These are phyloP conservation scores for Lycium ferocissimum DNA, from an alignment of 257 asterid genomes.

Conservation along the genomic window DNA sequence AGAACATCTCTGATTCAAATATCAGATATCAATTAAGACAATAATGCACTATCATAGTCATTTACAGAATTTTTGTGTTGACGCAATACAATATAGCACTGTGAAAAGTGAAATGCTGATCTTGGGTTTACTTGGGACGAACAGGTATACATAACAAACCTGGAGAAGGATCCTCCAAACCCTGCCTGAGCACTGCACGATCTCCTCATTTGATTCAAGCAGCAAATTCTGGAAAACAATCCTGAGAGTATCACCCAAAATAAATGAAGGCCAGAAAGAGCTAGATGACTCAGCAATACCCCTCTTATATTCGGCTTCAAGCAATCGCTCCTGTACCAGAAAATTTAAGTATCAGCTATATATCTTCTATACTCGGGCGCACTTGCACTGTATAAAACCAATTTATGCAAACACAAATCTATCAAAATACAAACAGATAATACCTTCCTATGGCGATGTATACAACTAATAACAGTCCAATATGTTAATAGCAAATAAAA, in stretches of 20 bases:
- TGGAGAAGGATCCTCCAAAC: conserved; percentile 90
- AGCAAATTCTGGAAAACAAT: conserved; percentile 97
- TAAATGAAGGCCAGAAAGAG: conserved; percentile 96
- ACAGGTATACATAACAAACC: conserved; percentile 44
- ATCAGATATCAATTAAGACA: neutral
- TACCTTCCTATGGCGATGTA: neutral
- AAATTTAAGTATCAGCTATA: neutral
- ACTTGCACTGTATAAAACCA: conserved; percentile 6
- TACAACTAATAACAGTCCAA: neutral
- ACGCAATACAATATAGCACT: conserved; percentile 13
- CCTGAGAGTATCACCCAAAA: conserved; percentile 94
- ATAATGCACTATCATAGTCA: neutral
- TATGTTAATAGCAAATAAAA: conserved; percentile 2
- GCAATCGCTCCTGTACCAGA: conserved; percentile 90
- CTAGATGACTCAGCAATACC: conserved; percentile 64
- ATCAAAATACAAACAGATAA: conserved; percentile 23
- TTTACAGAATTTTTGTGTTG: neutral
- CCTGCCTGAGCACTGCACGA: conserved; percentile 83
- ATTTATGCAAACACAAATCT: neutral
- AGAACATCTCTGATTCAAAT: neutral
- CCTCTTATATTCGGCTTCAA: conserved; percentile 86
- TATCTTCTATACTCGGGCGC: neutral
- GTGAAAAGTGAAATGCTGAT: conserved; percentile 23
- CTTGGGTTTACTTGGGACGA: conserved; percentile 24
- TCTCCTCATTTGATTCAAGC: conserved; percentile 94